Percentiles rank a stretch among this genome's conserved stretches.
Evolutionary conservation across 1,284 basidiomycete species (phyloP).

Genomic region (Hypsizygus ulmarius): DNA sequence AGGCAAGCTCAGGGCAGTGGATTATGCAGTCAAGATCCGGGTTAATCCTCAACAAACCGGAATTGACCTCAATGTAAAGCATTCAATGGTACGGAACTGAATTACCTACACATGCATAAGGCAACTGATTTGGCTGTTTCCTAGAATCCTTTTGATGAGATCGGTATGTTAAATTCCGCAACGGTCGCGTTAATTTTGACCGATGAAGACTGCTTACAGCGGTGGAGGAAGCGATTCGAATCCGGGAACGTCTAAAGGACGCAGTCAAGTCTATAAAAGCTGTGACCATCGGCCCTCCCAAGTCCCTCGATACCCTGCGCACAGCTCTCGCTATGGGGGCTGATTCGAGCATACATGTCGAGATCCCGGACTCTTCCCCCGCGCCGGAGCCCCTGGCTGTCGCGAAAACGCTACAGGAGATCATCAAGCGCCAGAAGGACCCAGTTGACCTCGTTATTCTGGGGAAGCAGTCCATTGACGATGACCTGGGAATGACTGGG

Average conservation of each 20-base stretch:
- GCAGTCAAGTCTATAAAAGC: conserved; percentile 84
- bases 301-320: conserved; percentile 87
- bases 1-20: conserved; percentile 53
- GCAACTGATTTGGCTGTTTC: not conserved
- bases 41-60: conserved; percentile 91
- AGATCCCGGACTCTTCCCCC: conserved; percentile 70
- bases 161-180: conserved; percentile 58
- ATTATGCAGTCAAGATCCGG: conserved; percentile 92
- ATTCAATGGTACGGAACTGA: conserved; percentile 79
- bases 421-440: conserved; percentile 72
- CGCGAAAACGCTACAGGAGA: conserved; percentile 78
- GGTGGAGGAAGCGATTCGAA: conserved; percentile 94
- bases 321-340: conserved; percentile 98
- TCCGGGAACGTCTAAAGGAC: conserved; percentile 82
- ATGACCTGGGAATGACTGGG: conserved; percentile 95
- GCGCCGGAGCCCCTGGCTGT: conserved; percentile 85
- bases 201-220: conserved; percentile 50
- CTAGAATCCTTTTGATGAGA: conserved; percentile 96
- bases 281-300: conserved; percentile 90
- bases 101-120: not conserved
- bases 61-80: conserved; percentile 93
- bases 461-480: conserved; percentile 99
- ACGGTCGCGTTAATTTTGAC: not conserved
- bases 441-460: conserved; percentile 87
- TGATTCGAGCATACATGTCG: conserved; percentile 90